Evolutionary conservation across 2,329 filamentous ascomycete species (phyloP), one percentile per base, ranked within the genome.

Genomic region (Dothistroma pini): DNA sequence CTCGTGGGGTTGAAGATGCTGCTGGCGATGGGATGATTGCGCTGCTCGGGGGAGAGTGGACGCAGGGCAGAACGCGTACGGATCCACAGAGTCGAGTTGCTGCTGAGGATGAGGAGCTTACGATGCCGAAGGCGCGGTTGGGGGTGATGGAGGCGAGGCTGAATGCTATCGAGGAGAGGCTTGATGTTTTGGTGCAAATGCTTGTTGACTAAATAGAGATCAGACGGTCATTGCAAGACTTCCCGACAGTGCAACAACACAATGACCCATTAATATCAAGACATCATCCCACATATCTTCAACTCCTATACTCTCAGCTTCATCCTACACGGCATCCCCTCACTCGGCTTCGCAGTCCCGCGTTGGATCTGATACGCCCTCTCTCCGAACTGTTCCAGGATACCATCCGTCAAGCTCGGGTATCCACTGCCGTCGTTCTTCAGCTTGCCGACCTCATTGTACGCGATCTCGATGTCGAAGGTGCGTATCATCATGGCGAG

Each of bases 401-500:
- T 59, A 0, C 69, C 72, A 14, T 59, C 57, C 16, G 63, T 67
- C 35, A 65, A 55, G 61, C 64, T 66, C 10, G 69, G 70, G 54
- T 74, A 74, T 8, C 69, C 71, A 70, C 70, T 61, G 66, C 77
- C 68, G 71, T 76, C 68, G 68, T 71, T 59, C 62, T 69, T 70
- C 14, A 74, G 66, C 32, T 72, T 70, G 0, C 69, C 68, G 56
- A 72, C 38, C 56, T 76, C 76, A 14, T 73, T 71, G 63, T 76
- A 81, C 8, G 69, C 69, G 2, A 72, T 70, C 55, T 74, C 70
- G 60, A 86, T 78, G 38, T 84, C 80, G 53, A 84, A 82, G 19
- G 79, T 78, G 54, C 82, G 69, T 12, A 80, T 68, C 0, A 79
- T 79, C 69, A 83, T 78, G 2, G 80, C 79, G 31, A 86, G 70